phyloP scores from a whole-genome alignment of 768 basidiomycete genomes.

The Suillus hirtellus region DNA sequence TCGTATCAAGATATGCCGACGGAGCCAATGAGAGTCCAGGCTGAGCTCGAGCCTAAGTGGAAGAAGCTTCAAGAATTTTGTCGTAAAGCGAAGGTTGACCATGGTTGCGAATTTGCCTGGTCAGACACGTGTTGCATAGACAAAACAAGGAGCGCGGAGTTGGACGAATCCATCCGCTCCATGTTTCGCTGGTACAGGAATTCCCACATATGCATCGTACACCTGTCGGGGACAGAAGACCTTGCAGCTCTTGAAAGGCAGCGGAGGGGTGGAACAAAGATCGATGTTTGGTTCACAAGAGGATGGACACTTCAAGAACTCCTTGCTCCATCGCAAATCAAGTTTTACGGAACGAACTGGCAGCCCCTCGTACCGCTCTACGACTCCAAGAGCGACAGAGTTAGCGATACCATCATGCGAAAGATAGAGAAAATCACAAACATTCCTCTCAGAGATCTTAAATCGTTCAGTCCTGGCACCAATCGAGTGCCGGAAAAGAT shows the following conservation, averaged over 20 bases:
- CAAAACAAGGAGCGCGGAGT: constrained; percentile 21
- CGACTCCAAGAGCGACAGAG: constrained; percentile 11
- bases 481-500: constrained; percentile 14
- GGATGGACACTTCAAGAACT: constrained; percentile 21
- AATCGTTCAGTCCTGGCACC: constrained; percentile 11
- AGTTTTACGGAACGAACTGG: constrained; percentile 21
- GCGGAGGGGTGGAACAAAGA: no score
- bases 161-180: constrained; percentile 23
- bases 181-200: constrained; percentile 24
- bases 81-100: constrained; percentile 2
- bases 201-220: constrained; percentile 17
- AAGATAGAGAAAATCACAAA: constrained; percentile 10
- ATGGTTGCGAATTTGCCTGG: constrained; percentile 16
- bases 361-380: constrained; percentile 10
- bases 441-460: constrained; percentile 11
- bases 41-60: not conserved
- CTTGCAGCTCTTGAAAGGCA: constrained; percentile 5
- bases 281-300: constrained; percentile 19
- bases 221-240: constrained; percentile 13
- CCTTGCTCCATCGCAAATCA: constrained; percentile 18
- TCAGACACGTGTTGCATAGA: constrained; percentile 21
- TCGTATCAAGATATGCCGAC: constrained; percentile 9
- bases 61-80: constrained; percentile 14
- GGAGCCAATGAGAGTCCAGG: not conserved
- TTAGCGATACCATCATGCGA: constrained; percentile 1